phyloP scores from a whole-genome alignment of 23 red algal species.

The Gracilariopsis chorda region DNA sequence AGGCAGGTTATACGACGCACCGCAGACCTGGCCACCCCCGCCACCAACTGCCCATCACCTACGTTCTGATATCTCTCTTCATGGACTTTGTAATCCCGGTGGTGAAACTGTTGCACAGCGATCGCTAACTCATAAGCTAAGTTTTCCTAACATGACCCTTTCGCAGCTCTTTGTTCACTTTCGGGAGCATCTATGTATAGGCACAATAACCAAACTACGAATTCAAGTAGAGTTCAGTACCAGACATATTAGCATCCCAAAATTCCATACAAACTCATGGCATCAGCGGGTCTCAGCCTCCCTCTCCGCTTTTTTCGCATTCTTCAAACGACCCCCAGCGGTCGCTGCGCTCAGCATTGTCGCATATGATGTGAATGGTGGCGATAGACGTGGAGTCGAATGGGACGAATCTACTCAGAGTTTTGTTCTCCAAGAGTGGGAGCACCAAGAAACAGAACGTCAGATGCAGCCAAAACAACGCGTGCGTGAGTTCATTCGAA shows the following conservation, averaged over 20 bases:
- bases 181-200: neutral
- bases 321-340: neutral
- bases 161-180: neutral
- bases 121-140: neutral
- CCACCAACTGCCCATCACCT: neutral
- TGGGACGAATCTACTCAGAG: constrained; percentile 68
- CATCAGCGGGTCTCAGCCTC: neutral
- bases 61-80: neutral
- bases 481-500: constrained; percentile 38
- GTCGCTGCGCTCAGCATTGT: constrained; percentile 33
- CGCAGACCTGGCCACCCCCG: neutral
- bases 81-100: neutral
- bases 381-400: constrained; percentile 57
- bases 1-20: neutral
- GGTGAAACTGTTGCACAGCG: neutral
- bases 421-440: constrained; percentile 64
- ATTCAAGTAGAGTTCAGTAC: neutral
- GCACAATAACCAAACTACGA: neutral
- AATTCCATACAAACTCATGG: neutral
- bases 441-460: constrained; percentile 51
- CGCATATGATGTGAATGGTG: constrained; percentile 77
- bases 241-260: neutral
- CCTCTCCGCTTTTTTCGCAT: constrained; percentile 1
- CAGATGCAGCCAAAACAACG: constrained; percentile 39
- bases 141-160: neutral